Base-by-base conservation (phyloP, 495 filamentous ascomycete species). In the Trichoderma reesei region DNA sequence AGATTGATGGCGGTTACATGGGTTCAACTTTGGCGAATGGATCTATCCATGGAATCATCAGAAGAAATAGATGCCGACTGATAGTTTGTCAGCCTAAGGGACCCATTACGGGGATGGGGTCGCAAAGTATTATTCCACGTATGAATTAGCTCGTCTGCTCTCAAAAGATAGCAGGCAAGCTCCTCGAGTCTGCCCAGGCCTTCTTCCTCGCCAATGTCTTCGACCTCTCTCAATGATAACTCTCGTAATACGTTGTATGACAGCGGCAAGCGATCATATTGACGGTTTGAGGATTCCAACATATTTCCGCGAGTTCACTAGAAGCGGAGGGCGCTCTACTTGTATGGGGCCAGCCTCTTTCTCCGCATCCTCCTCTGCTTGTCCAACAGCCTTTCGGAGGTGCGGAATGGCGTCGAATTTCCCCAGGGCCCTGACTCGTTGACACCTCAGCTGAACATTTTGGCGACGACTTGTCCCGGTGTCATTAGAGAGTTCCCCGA, bases 61-160 rank as follows among this genome's bases (percentile, higher is more conserved):
- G 51, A 34, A 4, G 14, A 14, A 34, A 48, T 18, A n/a, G 42
- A 8, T 20, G 18, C 38, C 11, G 38, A 18, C 5, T 20, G 20
- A 20, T 18, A 9, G 44, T 48, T 34, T 14, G 51, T 56, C 16
- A 56, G 33, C 51, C 6, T 10, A 20, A 56, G 9, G 51, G 51
- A 34, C 26, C 26, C 20, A 14, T 56, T 56, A 56, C 51, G 51
- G 51, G 8, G 34, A 56, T 56, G 13, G 13, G 9, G 34, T 56
- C 18, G 26, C 26, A 34, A 48, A 48, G 34, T 56, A 56, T 13
- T 56, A 56, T 56, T 56, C 51, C 51, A 56, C 51, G 51, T 56
- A 56, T 56, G 31, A 56, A 34, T 18, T 18, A 20, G 44, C 44
- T 4, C 20, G 44, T 9, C 44, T 8, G 7, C 14, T 4, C 18